These are phyloP conservation scores for Pseudogymnoascus sp. DNA, from an alignment of 2,329 filamentous ascomycete genomes.

Conservation along the genomic window DNA sequence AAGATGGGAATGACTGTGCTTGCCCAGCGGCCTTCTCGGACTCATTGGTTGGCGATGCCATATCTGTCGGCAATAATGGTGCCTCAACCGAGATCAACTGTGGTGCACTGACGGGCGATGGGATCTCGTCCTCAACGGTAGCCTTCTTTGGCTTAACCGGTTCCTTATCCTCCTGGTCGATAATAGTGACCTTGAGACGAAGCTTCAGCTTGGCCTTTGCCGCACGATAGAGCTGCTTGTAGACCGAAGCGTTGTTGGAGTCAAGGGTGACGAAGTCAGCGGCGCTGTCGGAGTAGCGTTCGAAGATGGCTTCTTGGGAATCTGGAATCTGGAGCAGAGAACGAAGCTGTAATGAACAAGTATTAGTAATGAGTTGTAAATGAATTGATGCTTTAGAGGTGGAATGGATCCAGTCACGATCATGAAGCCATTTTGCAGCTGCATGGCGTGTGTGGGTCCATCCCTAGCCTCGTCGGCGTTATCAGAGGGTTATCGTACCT, in stretches of 20 bases:
- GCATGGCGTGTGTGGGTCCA: slow-evolving; percentile 5
- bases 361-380: slow-evolving; percentile 19
- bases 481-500: slow-evolving; percentile 51
- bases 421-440: slow-evolving; percentile 28
- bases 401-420: background rate
- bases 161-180: slow-evolving; percentile 27
- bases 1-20: background rate
- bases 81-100: background rate
- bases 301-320: slow-evolving; percentile 59
- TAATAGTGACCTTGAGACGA: slow-evolving; percentile 64
- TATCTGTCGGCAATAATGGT: background rate
- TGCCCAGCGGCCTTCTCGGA: background rate
- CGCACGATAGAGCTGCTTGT: slow-evolving; percentile 93
- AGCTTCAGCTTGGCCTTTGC: slow-evolving; percentile 98
- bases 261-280: slow-evolving; percentile 73
- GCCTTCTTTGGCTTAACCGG: slow-evolving; percentile 29
- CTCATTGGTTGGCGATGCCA: background rate
- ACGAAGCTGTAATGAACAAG: slow-evolving; percentile 51
- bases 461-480: background rate
- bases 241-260: slow-evolving; percentile 67
- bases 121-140: slow-evolving; percentile 42
- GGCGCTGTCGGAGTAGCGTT: slow-evolving; percentile 93
- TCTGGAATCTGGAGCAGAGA: slow-evolving; percentile 55
- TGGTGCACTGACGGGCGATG: slow-evolving; percentile 10
- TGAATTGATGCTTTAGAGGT: background rate